These are phyloP conservation scores for Aspergillus sp. DNA, from an alignment of 2,329 filamentous ascomycete genomes.

Conservation along the genomic window DNA sequence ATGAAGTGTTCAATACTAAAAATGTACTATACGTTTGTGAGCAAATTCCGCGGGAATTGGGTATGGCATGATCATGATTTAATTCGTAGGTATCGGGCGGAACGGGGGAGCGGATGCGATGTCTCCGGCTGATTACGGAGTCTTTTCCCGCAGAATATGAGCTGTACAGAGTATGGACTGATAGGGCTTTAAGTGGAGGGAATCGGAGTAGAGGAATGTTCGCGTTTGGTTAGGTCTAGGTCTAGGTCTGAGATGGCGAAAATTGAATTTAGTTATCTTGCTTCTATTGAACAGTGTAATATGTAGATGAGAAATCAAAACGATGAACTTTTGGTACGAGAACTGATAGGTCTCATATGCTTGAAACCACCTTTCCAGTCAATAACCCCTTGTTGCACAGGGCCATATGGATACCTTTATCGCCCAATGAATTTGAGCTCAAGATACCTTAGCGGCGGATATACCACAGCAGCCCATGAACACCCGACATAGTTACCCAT, in stretches of 20 bases:
- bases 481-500: constrained; percentile 58
- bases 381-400: background rate
- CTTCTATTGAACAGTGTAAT: too few species aligned
- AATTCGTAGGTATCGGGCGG: background rate
- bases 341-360: background rate
- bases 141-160: background rate
- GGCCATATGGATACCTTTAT: constrained; percentile 17
- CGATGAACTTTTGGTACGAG: background rate
- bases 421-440: constrained; percentile 47
- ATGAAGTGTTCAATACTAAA: constrained; percentile 4
- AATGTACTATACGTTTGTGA: too few species aligned
- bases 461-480: constrained; percentile 52
- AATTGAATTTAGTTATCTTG: too few species aligned
- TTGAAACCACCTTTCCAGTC: background rate
- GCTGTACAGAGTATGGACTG: background rate
- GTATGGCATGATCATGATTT: background rate
- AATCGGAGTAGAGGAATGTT: too few species aligned
- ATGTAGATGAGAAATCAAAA: background rate
- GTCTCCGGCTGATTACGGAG: background rate
- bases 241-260: too few species aligned
- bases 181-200: too few species aligned
- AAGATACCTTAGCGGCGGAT: constrained; percentile 46
- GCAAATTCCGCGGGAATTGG: background rate
- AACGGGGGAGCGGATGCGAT: background rate
- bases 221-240: too few species aligned